Evolutionary conservation across 106 monocot genomes (phyloP), one percentile per base, ranked within the genome.

Genomic region (Allium sativum): DNA sequence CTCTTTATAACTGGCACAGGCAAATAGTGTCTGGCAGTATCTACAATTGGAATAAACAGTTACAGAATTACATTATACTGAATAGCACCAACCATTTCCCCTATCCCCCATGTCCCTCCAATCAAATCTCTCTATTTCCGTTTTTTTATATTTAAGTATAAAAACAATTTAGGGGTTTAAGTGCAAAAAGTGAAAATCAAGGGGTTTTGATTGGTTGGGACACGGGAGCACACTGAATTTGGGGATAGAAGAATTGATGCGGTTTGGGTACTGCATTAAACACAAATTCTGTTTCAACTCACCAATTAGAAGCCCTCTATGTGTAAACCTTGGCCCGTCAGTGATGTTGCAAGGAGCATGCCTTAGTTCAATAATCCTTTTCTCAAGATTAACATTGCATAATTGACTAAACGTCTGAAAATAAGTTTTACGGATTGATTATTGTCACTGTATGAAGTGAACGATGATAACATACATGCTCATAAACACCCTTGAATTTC

Each of bases 301-400:
- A 95, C 95, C 95, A 70, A 95, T 95, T 54, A 95, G 61, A 71
- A 95, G 84, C 62, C 95, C 90, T 4, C 95, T 73, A 64, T 84
- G 90, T 46, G 86, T 60, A 68, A 95, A 95, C 47, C 90, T 79
- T 53, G 95, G 95, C 53, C 76, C 56, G 66, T 95, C 95, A 62
- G 48, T 31, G 59, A 95, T 84, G 45, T 16, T 48, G 90, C 87
- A 95, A 42, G 95, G 95, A 70, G 84, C 90, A 14, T 46, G 67
- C 52, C 73, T 53, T 45, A 90, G 67, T 55, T 90, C 82, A 66
- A 90, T 47, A 19, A 73, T 52, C 40, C 65, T 79, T 2, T 65
- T 77, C 9, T 53, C 73, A 31, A 95, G 79, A 74, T 95, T 84
- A 22, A 82, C 76, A 66, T 78, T 42, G 57, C 95, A 95, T 7